Evolutionary conservation across 805 yeast genomes (phyloP), one percentile per base, ranked within the genome.

Genomic region (Debaryomyces maramus): DNA sequence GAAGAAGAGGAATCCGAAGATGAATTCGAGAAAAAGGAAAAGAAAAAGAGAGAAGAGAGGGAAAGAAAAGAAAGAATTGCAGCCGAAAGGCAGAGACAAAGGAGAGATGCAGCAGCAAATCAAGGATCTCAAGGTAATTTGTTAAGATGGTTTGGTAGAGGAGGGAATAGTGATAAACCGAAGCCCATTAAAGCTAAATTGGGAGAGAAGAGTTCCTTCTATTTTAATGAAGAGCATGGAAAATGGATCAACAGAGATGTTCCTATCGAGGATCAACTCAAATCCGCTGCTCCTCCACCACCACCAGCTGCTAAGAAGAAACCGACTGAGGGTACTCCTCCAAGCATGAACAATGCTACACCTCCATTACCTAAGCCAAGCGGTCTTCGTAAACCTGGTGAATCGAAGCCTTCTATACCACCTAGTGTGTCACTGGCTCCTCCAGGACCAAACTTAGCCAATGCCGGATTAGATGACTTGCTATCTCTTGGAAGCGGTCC

Each of bases 161-260:
- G n/a, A n/a, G 15, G 15, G 9, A 33, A 73, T 32, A 75, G 78
- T 20, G 82, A 78, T 34, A 86, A 79, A 38, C 88, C 87, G 28
- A 87, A 86, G 55, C 85, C 89, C 0, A 75, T 82, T 45, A 78
- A 80, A 47, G 98, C 97, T 26, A 88, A 93, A 50, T 65, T 93
- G 38, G 99, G 98, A 9, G 87, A 85, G 41, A 75, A 80, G 43
- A 84, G 73, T 55, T 69, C 77, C 13, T 84, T 93, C 56, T 76
- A 78, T 53, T 93, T 80, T 59, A 96, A 90, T 64, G 91, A 87
- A 52, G 80, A 85, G 43, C 74, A 85, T 55, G 82, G 84, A 58
- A 77, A 96, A 53, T 93, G 97, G 97, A 79, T 93, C 38, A 83
- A 88, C 55, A 78, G 77, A 40, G 77, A 80, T 46, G 80, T 78